Percentiles rank a stretch among this genome's conserved stretches.
Conservation (phyloP, 1,284 basidiomycete genomes). For the Flammula alnicola region DNA sequence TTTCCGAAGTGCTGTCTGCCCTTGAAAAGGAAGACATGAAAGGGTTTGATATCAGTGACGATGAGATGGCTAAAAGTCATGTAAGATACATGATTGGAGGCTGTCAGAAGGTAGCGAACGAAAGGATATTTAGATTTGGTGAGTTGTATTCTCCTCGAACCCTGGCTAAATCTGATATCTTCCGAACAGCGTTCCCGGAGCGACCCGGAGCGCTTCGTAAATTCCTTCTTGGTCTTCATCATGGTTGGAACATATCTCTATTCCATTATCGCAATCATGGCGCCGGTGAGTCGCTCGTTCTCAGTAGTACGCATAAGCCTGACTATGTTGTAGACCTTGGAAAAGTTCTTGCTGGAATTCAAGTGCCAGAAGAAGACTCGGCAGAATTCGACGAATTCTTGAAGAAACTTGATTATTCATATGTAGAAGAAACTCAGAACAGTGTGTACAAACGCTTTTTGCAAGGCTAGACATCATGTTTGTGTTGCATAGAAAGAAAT, state of each 20-base stretch:
- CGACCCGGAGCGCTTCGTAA: slow-evolving; percentile 90
- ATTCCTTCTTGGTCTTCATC: slow-evolving; percentile 84
- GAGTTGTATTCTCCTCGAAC: slow-evolving; percentile 32
- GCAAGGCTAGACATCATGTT: slow-evolving; percentile 32
- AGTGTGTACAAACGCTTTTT: slow-evolving; percentile 79
- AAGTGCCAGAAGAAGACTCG: slow-evolving; percentile 77
- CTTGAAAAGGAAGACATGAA: slow-evolving; percentile 77
- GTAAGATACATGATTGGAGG: slow-evolving; percentile 95
- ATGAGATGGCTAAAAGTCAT: slow-evolving; percentile 96
- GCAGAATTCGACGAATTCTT: slow-evolving; percentile 78
- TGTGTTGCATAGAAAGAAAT: not conserved
- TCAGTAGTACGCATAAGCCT: slow-evolving; percentile 11
- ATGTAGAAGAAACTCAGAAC: slow-evolving; percentile 94
- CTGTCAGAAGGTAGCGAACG: slow-evolving; percentile 74
- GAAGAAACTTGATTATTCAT: slow-evolving; percentile 81
- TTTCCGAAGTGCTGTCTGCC: slow-evolving; percentile 64
- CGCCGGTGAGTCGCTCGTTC: slow-evolving; percentile 65
- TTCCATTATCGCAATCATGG: slow-evolving; percentile 99
- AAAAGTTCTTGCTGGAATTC: slow-evolving; percentile 91
- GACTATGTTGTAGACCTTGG: slow-evolving; percentile 70
- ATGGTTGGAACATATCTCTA: slow-evolving; percentile 93
- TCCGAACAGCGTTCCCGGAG: slow-evolving; percentile 88
- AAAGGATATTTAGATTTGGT: slow-evolving; percentile 95
- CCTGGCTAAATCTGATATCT: slow-evolving; percentile 7
- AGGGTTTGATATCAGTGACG: slow-evolving; percentile 89